Percentiles rank a stretch among this genome's conserved stretches.
phyloP scores from a whole-genome alignment of 345 rosid species.

The Linum lewisii region DNA sequence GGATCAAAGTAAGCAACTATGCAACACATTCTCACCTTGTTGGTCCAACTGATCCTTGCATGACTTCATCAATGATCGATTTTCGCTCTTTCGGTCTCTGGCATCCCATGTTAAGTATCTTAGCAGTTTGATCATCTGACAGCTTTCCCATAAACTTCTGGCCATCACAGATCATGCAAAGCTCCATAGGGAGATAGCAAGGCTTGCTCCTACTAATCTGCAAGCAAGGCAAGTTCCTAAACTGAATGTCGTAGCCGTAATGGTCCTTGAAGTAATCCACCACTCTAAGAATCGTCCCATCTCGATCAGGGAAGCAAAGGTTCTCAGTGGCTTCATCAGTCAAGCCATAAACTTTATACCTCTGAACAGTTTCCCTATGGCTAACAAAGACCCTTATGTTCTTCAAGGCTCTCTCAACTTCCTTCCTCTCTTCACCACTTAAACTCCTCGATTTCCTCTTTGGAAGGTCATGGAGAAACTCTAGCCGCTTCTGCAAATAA shows the following conservation, averaged over 20 bases:
- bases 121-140: conserved; percentile 88
- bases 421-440: conserved; percentile 60
- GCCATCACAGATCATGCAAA: conserved; percentile 93
- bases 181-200: conserved; percentile 96
- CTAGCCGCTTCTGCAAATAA: conserved; percentile 77
- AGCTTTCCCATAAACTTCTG: conserved; percentile 97
- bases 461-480: conserved; percentile 67
- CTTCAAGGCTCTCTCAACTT: conserved; percentile 75
- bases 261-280: conserved; percentile 83
- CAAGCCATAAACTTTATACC: conserved; percentile 72
- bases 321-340: conserved; percentile 68
- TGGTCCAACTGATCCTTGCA: conserved; percentile 79
- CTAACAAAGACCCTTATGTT: conserved; percentile 85
- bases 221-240: conserved; percentile 75
- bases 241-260: conserved; percentile 64
- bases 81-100: conserved; percentile 82
- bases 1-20: neutral
- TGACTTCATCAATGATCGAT: conserved; percentile 62
- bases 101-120: conserved; percentile 89
- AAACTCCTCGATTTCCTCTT: conserved; percentile 58
- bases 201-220: conserved; percentile 88
- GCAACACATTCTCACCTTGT: conserved; percentile 49
- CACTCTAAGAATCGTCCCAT: conserved; percentile 63
- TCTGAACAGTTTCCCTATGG: conserved; percentile 88
- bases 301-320: conserved; percentile 72